Evolutionary conservation across 768 basidiomycete species (phyloP).

Genomic region (Suillus paluster): DNA sequence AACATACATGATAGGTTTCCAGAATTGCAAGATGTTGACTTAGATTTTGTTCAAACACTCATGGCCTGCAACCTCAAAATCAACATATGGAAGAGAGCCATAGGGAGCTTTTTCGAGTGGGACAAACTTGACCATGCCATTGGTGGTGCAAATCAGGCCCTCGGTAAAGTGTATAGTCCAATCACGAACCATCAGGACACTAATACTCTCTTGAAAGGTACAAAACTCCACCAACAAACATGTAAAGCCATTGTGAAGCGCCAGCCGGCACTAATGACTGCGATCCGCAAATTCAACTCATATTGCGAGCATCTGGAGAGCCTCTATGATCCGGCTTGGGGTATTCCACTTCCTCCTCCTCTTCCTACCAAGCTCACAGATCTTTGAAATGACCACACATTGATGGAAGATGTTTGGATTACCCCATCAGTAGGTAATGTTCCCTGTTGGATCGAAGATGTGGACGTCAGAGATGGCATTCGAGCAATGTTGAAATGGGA

Average conservation of each 20-base stretch:
- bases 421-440: no score
- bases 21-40: conserved; percentile 32
- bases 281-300: conserved; percentile 32
- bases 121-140: conserved; percentile 40
- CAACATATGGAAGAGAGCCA: conserved; percentile 39
- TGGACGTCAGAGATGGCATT: conserved; percentile 35
- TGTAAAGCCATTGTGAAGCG: conserved; percentile 31
- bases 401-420: no score
- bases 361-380: conserved; percentile 14
- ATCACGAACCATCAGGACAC: no score
- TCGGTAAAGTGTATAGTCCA: conserved; percentile 3
- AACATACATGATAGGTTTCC: conserved; percentile 39
- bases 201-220: no score
- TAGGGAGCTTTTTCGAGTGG: conserved; percentile 45
- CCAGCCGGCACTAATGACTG: conserved; percentile 27
- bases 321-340: conserved; percentile 24
- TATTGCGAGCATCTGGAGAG: conserved; percentile 28
- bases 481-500: conserved; percentile 29
- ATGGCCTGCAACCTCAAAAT: conserved; percentile 44
- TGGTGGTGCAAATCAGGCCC: conserved; percentile 27
- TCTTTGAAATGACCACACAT: no score
- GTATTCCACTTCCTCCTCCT: conserved; percentile 36
- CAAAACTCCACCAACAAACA: conserved; percentile 36
- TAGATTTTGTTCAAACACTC: conserved; percentile 36
- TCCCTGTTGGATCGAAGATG: conserved; percentile 40